phyloP scores from a whole-genome alignment of 108 stramenopile genomes.

The Skeletonema menzelii region DNA sequence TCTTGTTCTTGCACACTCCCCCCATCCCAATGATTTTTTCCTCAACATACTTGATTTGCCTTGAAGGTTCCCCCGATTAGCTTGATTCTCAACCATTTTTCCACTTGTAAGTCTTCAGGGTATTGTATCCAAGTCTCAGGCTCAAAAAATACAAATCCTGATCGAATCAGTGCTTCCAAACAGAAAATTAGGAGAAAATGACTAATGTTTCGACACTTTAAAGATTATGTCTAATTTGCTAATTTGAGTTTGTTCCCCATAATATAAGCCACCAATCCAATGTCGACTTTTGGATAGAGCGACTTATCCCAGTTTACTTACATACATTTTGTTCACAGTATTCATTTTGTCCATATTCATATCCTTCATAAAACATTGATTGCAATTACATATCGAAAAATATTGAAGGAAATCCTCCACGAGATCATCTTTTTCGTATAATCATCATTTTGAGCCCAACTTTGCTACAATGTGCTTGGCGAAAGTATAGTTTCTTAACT shows the following conservation, averaged over 20 bases:
- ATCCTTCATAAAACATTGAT: not conserved
- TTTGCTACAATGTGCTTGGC: constrained; percentile 89
- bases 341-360: not conserved
- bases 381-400: not conserved
- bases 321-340: constrained; percentile 31
- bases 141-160: no score
- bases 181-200: no score
- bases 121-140: no score
- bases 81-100: no score
- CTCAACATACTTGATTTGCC: no score
- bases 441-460: constrained; percentile 33
- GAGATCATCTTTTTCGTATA: not conserved
- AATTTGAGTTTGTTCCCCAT: not conserved
- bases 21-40: no score
- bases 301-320: not conserved
- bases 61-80: no score
- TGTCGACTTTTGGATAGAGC: not conserved
- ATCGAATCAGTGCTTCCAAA: no score
- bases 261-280: not conserved
- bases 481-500: constrained; percentile 87
- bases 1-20: no score
- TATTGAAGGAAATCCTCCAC: not conserved
- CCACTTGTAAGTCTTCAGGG: no score
- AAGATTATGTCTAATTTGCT: not conserved
- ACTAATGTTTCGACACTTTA: no score